Conservation (phyloP, 371 early-diverging fungal genomes). For the Mucor plumbeus region DNA sequence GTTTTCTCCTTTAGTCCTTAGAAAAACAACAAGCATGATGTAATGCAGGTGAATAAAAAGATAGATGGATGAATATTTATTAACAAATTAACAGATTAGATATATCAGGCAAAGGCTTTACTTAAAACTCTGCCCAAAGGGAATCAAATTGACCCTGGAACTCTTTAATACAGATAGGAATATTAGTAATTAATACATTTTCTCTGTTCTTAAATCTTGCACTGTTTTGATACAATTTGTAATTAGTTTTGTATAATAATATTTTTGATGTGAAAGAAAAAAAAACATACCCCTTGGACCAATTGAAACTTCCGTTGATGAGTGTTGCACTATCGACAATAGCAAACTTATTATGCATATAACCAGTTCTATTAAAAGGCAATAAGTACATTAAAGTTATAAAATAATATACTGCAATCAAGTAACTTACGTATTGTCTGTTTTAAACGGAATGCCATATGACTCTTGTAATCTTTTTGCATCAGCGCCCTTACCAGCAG, state of each 20-base stretch:
- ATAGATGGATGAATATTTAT: background rate
- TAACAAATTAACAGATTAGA: background rate
- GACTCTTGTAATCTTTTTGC: constrained; percentile 56
- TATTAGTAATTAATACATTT: constrained; percentile 61
- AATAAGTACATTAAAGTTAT: no score
- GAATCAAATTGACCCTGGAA: constrained; percentile 58
- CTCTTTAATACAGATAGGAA: constrained; percentile 53
- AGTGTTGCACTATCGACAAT: constrained; percentile 52
- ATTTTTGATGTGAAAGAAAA: background rate
- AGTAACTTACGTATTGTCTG: constrained; percentile 50
- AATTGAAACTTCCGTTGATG: constrained; percentile 65
- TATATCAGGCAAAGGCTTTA: background rate
- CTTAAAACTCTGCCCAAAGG: constrained; percentile 56
- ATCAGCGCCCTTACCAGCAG: constrained; percentile 63
- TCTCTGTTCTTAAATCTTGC: constrained; percentile 66
- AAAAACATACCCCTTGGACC: constrained; percentile 58
- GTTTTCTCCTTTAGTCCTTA: background rate
- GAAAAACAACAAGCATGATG: background rate
- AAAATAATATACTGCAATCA: background rate
- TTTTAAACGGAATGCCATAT: constrained; percentile 59
- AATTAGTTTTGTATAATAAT: background rate
- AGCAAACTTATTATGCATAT: constrained; percentile 71
- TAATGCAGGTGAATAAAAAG: background rate
- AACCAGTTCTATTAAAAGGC: constrained; percentile 37
- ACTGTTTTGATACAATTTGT: constrained; percentile 22